Base-by-base conservation (phyloP, 2,329 filamentous ascomycete species). In the Thermoascus crustaceus region DNA sequence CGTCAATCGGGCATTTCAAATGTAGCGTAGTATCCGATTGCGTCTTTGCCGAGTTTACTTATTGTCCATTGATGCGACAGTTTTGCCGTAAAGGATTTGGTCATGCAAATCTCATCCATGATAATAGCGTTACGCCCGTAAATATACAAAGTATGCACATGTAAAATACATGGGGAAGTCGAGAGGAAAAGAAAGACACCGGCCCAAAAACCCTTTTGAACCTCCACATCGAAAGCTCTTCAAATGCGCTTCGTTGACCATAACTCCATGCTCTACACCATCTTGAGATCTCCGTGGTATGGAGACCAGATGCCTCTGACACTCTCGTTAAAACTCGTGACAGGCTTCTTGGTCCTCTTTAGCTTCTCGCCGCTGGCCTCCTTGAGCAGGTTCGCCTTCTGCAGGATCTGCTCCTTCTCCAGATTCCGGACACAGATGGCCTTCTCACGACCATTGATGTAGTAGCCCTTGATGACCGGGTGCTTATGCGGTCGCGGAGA, bases 401-500 rank as follows among this genome's bases (percentile, higher is more conserved):
- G 72, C 37, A 88, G 58, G 23, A 98, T 81, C 59, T 94, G 81
- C 41, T 81, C 75, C 19, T 79, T 76, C 49, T 87, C 79, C 56
- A 95, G 63, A 53, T 94, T 96, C 49, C 82, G 77, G 38, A 96
- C 87, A 61, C 88, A 95, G 34, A 96, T 77, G 7, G 85, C 75
- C 61, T 91, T 91, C 43, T 82, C 73, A 18, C 78, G 74, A 43
- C 89, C 88, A 61, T 95, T 96, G 70, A 96, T 85, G 66, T 94
- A 98, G 63, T 85, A 76, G 39, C 86, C 91, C 51, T 82, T 78
- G 52, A 98, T 78, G 43, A 94, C 77, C 23, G 91, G 91, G 64
- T 96, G 89, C 57, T 83, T 83, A 50, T 79, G 72, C n/a, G 88
- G 89, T 48, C 88, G 81, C 11, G 89, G 91, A 24, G 88, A 93